Base-by-base conservation (phyloP, 176 grass and related monocot genomes). In the Dendrocalamus sinicus region DNA sequence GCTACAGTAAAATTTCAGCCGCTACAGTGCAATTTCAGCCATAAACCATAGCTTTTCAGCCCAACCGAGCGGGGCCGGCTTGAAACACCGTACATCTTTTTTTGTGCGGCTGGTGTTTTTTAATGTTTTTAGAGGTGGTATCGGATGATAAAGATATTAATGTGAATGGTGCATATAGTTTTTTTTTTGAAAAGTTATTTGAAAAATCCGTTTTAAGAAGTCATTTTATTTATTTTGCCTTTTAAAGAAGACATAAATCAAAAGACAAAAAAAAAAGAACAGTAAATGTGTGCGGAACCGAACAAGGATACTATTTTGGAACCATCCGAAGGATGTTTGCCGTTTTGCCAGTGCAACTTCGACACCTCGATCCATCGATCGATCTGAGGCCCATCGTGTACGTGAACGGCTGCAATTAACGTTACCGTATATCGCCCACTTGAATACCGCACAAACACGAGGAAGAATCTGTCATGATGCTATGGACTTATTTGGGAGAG, bases 271-370 rank as follows among this genome's bases (percentile, higher is more conserved):
- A 1, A 28, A 28, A 28, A 28, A 28, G 28, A 28, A 1, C 28
- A 28, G 28, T 1, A 75, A 75, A 75, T 72, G 13, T 6, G 22
- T 7, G 84, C 1, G 22, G 68, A 26, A 22, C 30, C 26, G 12
- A 35, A 53, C 84, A 48, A 19, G 12, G 24, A 19, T 3, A 3
- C 60, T 22, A 50, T 64, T 81, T 76, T 81, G 88, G 76, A 72
- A 15, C 47, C 16, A n/a, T 41, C 11, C 20, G 22, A 22, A 59
- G 30, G 73, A 67, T 68, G 79, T 74, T 59, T 90, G 67, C 80
- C 41, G 30, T 26, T 90, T 87, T 19, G 80, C 80, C 80, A 83
- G 67, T 79, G 7, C 47, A 43, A 35, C 77, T 11, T 15, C 5
- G 23, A 65, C 26, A 7, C 57, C 13, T 24, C 28, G 32, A 15